Evolutionary conservation across 805 yeast genomes (phyloP).

Genomic region (Starmerella bombi): DNA sequence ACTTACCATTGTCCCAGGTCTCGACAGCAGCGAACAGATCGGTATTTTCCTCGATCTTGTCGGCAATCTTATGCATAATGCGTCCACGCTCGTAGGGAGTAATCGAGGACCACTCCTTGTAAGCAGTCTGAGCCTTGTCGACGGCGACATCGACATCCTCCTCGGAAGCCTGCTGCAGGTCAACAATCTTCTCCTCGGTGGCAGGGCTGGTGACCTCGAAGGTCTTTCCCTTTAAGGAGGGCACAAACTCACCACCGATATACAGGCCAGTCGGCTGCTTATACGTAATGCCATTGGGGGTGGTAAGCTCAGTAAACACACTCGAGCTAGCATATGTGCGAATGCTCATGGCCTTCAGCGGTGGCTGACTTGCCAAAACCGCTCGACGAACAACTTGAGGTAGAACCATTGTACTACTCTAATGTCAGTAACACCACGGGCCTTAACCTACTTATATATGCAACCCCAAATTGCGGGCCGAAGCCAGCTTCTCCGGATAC

Average conservation of each 20-base stretch:
- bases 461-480: background rate
- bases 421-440: too few species aligned
- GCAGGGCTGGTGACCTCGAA: slow-evolving; percentile 57
- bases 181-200: slow-evolving; percentile 57
- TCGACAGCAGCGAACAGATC: slow-evolving; percentile 71
- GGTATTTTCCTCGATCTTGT: slow-evolving; percentile 55
- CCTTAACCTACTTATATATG: background rate
- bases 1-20: slow-evolving; percentile 82
- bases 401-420: background rate
- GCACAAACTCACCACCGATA: slow-evolving; percentile 53
- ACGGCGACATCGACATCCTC: slow-evolving; percentile 82
- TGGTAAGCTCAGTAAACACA: slow-evolving; percentile 11
- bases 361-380: background rate
- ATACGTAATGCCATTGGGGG: slow-evolving; percentile 30
- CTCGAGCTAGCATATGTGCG: background rate
- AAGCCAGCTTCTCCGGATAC: background rate
- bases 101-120: slow-evolving; percentile 50
- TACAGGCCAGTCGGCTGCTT: slow-evolving; percentile 66
- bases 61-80: slow-evolving; percentile 60
- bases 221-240: slow-evolving; percentile 44
- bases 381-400: background rate
- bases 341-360: too few species aligned
- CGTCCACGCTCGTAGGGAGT: slow-evolving; percentile 58
- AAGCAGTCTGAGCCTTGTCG: slow-evolving; percentile 70
- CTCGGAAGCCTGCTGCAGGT: slow-evolving; percentile 60